Evolutionary conservation across 345 rosid species (phyloP).

Genomic region (Heritiera fomes): DNA sequence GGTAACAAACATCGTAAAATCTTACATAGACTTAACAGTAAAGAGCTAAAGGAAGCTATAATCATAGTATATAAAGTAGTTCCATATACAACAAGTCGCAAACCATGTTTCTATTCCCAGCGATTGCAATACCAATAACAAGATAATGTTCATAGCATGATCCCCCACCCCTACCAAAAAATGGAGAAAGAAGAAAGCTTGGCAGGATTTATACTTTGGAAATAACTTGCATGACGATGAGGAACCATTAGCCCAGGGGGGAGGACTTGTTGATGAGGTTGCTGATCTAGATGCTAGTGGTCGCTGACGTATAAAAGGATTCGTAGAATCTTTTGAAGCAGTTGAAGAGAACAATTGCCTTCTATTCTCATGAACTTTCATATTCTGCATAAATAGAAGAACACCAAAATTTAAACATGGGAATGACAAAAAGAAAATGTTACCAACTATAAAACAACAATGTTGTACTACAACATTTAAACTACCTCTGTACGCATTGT

Average conservation of each 20-base stretch:
- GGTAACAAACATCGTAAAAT: background rate
- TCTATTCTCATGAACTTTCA: slow-evolving; percentile 74
- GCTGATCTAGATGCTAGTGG: slow-evolving; percentile 64
- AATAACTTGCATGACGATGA: slow-evolving; percentile 40
- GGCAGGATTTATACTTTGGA: background rate
- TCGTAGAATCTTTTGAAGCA: slow-evolving; percentile 64
- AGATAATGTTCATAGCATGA: background rate
- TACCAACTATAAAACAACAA: slow-evolving; percentile 1
- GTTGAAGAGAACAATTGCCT: slow-evolving; percentile 73
- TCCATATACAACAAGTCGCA: background rate
- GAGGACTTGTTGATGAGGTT: slow-evolving; percentile 53
- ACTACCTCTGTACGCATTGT: slow-evolving; percentile 78
- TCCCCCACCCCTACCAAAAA: background rate
- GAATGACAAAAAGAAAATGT: background rate
- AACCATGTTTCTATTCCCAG: background rate
- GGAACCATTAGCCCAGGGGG: slow-evolving; percentile 72
- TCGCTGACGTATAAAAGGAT: slow-evolving; percentile 81
- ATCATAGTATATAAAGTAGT: background rate
- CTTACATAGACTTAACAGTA: background rate
- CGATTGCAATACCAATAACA: background rate
- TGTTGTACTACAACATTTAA: background rate
- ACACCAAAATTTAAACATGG: background rate
- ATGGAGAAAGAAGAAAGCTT: background rate
- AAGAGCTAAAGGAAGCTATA: background rate
- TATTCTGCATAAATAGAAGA: slow-evolving; percentile 45